Evolutionary conservation across 345 rosid species (phyloP).

Genomic region (Populus simonii): DNA sequence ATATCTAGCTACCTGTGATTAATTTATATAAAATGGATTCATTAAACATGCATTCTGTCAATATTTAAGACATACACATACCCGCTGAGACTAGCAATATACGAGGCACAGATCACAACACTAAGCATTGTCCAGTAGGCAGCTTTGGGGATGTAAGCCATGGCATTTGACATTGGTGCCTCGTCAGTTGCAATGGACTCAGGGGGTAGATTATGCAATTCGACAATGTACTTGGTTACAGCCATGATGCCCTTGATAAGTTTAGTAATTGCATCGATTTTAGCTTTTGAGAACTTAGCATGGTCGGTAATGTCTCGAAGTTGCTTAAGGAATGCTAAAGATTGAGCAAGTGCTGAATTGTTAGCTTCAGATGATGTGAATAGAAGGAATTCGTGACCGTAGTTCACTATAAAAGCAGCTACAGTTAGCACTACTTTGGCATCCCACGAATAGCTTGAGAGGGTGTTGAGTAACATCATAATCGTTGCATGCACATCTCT

Average conservation of each 20-base stretch:
- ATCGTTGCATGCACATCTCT: slow-evolving; percentile 44
- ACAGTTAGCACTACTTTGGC: slow-evolving; percentile 45
- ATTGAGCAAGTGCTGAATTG: slow-evolving; percentile 36
- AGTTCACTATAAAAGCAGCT: slow-evolving; percentile 47
- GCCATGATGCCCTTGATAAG: neutral
- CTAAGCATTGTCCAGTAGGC: slow-evolving; percentile 6
- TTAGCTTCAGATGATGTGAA: slow-evolving; percentile 27
- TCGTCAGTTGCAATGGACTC: neutral
- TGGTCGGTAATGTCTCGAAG: slow-evolving; percentile 36
- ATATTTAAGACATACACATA: neutral
- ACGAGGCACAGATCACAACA: neutral
- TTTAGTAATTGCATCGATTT: slow-evolving; percentile 9
- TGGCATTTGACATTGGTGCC: neutral
- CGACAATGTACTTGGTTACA: neutral
- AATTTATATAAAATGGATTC: neutral
- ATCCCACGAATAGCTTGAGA: slow-evolving; percentile 46
- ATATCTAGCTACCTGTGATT: neutral
- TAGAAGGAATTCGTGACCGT: slow-evolving; percentile 43
- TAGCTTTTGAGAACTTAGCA: slow-evolving; percentile 24
- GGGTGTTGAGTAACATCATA: slow-evolving; percentile 35
- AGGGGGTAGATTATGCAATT: neutral
- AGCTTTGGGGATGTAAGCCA: neutral
- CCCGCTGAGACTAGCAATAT: neutral
- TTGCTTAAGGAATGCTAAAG: slow-evolving; percentile 44
- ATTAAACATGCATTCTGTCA: neutral